Base-by-base conservation (phyloP, 73 alveolate species). In the Paramecium pentaurelia region DNA sequence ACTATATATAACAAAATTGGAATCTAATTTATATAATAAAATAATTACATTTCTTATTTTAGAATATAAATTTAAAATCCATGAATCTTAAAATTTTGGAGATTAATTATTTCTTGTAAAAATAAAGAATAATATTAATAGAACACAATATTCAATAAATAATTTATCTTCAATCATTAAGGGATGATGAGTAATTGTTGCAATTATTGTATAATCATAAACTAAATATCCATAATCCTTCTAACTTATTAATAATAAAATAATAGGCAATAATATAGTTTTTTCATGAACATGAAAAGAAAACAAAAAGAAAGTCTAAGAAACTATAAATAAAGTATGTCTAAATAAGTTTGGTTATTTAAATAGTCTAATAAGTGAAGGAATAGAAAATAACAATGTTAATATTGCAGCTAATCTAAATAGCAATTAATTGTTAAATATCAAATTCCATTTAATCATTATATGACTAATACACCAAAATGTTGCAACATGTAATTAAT, bases 271-370 rank as follows among this genome's bases (percentile, higher is more conserved):
- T 18, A 93, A 83, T 22, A 93, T 93, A 1, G 96, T 93, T 64
- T 93, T 93, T 58, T 93, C 96, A 80, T 93, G 96, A 6, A 93
- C 96, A 83, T 93, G 96, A 77, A 91, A 93, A 20, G 95, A 92
- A 45, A 93, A 93, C 42, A 93, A 54, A 54, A 54, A 54, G 70
- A 54, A 54, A 1, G 95, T 34, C 83, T 75, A 28, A 28, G 96
- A 91, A 22, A 93, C 93, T 4, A 54, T 54, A 3, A 54, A 54
- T 3, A n/a, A 22, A 54, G 70, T n/a, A n/a, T 54, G 70, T 18
- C 70, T n/a, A 18, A 54, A 54, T 54, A 54, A 18, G 3, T n/a
- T 16, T n/a, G 28, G 70, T 54, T 54, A 16, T 54, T n/a, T 54
- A 3, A 54, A 54, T 6, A 54, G 14, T n/a, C 11, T 54, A 3